These are phyloP conservation scores for Solanum peruvianum DNA, from an alignment of 257 asterid species.

Conservation along the genomic window DNA sequence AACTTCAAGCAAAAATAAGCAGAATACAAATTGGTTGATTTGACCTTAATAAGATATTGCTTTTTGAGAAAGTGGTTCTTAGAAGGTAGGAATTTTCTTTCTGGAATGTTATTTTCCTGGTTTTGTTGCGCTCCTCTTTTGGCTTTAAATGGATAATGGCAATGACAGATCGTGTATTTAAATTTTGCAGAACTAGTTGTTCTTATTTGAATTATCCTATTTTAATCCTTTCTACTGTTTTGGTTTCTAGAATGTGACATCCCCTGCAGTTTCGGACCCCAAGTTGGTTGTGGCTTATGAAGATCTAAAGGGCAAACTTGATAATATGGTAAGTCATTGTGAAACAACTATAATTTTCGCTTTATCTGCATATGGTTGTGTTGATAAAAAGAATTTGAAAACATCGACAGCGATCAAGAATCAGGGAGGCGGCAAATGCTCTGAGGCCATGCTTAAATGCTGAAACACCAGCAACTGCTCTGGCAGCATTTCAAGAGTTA, in stretches of 20 bases:
- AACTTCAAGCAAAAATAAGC: not conserved
- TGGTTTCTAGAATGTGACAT: conserved; percentile 22
- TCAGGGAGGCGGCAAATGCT: conserved; percentile 27
- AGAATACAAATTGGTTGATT: not conserved
- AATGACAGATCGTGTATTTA: not conserved
- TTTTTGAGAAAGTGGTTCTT: not conserved
- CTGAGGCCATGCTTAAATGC: conserved; percentile 42
- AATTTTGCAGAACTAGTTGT: not conserved
- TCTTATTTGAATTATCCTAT: not conserved
- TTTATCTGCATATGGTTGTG: not conserved
- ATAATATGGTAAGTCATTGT: conserved; percentile 37
- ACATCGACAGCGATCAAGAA: conserved; percentile 43
- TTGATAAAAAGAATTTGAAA: not conserved
- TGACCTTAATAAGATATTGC: not conserved
- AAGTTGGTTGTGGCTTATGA: conserved; percentile 43
- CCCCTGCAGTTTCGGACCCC: conserved; percentile 17
- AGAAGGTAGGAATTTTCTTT: not conserved
- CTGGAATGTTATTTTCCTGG: not conserved
- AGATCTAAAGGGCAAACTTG: conserved; percentile 40
- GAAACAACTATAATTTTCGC: not conserved
- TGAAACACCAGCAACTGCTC: conserved; percentile 30
- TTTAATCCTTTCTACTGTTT: not conserved
- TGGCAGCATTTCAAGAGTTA: conserved; percentile 39
- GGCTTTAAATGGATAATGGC: not conserved
- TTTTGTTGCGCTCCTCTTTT: not conserved